Evolutionary conservation across 1,139 yeast species (phyloP).

Genomic region (Sugiyamaella japonica): DNA sequence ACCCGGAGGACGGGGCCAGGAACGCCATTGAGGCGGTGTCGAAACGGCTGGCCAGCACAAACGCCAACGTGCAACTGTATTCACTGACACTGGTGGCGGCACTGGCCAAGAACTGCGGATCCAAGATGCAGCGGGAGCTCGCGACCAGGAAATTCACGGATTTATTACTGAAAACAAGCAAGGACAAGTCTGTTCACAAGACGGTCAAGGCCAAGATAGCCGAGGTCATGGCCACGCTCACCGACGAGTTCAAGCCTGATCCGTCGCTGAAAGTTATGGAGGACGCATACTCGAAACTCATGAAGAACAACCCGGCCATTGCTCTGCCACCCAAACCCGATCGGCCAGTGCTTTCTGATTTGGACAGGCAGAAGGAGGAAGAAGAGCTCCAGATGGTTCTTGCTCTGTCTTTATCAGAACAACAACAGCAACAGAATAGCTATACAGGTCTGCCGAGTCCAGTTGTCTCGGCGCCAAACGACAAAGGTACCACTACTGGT

Average conservation of each 20-base stretch:
- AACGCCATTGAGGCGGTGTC: slow-evolving; percentile 54
- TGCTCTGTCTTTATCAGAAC: slow-evolving; percentile 71
- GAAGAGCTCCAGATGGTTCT: slow-evolving; percentile 78
- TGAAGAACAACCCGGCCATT: slow-evolving; percentile 38
- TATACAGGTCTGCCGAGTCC: slow-evolving; percentile 13
- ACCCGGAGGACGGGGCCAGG: slow-evolving; percentile 65
- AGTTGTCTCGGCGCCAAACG: slow-evolving; percentile 12
- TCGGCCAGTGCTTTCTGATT: slow-evolving; percentile 52
- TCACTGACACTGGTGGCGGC: slow-evolving; percentile 71
- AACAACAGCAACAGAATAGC: slow-evolving; percentile 9
- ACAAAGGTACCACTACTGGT: not conserved
- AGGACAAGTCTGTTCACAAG: slow-evolving; percentile 59
- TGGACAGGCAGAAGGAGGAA: slow-evolving; percentile 63
- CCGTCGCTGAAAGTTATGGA: slow-evolving; percentile 71
- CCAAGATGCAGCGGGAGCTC: slow-evolving; percentile 77
- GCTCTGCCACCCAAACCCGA: slow-evolving; percentile 59
- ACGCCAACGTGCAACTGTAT: slow-evolving; percentile 80
- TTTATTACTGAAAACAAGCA: slow-evolving; percentile 55
- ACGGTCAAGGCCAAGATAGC: slow-evolving; percentile 66
- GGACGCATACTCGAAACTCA: slow-evolving; percentile 51
- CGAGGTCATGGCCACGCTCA: slow-evolving; percentile 67
- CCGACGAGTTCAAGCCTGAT: slow-evolving; percentile 58
- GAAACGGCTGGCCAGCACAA: slow-evolving; percentile 56
- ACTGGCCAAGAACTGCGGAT: slow-evolving; percentile 91
- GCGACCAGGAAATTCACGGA: slow-evolving; percentile 69